Evolutionary conservation across 352 stramenopile species (phyloP), one percentile per base, ranked within the genome.

Genomic region (Phytophthora ramorum): DNA sequence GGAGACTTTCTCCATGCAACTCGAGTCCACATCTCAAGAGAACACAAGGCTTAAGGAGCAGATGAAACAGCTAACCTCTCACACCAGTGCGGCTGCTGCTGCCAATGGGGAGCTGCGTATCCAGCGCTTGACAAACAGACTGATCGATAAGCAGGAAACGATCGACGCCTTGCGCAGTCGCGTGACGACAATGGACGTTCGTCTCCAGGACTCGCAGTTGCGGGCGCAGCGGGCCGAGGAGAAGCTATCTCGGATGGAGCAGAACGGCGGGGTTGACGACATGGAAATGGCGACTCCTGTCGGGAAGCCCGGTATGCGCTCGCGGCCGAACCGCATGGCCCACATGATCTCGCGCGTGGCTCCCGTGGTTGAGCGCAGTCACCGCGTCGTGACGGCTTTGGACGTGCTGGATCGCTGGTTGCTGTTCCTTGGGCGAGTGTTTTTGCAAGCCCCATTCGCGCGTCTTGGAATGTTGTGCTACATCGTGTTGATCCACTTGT

Each of bases 111-210:
- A 95, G 56, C 63, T 81, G 13, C 73, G 83, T 20, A 91, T 94
- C 60, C 85, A 93, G 52, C 83, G 79, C 35, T 77, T 96, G 26
- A 96, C 87, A 17, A 92, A 92, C 53, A 72, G 84, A 2, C 48
- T 96, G 17, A 83, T 96, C 10, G 84, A 93, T 57, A 96, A 96
- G 65, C 87, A 96, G 44, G 87, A 94, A 50, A 85, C 69, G 0
- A 76, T 96, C 30, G 87, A 96, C 40, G 75, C 73, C 0, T 45
- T 93, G 34, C 85, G 84, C 1, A 92, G 71, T 60, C 83, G 81
- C 35, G 70, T 84, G 45, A 87, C 83, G 46, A 92, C 83, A 19
- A 79, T 96, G 38, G 81, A 93, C 38, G 72, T 91, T 13, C 87
- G 87, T 40, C 69, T 94, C 19, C 66, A 78, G 32, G 83, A 92